Evolutionary conservation across 78 protist genomes (phyloP).

Genomic region (Acrasis kona): DNA sequence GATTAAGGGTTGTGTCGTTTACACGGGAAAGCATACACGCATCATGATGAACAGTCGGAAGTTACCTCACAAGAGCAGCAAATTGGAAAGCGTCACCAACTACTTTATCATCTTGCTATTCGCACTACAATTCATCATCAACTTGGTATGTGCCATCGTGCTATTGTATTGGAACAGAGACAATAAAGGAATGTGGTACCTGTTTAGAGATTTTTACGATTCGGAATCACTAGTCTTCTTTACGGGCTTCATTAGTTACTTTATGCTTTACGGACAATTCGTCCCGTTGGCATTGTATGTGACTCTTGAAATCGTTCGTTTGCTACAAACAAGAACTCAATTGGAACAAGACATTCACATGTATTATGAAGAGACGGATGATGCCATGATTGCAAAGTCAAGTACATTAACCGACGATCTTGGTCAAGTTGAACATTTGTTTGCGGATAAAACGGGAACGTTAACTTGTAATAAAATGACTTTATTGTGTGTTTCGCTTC

Average conservation of each 20-base stretch:
- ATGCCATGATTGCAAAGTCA: not conserved
- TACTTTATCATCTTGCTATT: not conserved
- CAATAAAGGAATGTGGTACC: no score
- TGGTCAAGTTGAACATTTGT: constrained; percentile 70
- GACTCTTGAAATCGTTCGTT: constrained; percentile 77
- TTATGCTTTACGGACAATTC: constrained; percentile 72
- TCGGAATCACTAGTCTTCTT: not conserved
- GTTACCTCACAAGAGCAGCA: not conserved
- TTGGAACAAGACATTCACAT: constrained; percentile 35
- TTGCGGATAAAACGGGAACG: constrained; percentile 97
- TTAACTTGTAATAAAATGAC: constrained; percentile 88
- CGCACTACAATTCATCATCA: not conserved
- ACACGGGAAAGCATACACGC: constrained; percentile 79
- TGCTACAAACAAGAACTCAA: constrained; percentile 44
- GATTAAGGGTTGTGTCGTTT: constrained; percentile 51
- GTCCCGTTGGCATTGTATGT: constrained; percentile 83
- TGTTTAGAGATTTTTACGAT: not conserved
- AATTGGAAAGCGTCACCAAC: constrained; percentile 15
- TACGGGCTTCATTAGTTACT: constrained; percentile 43
- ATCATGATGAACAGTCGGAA: constrained; percentile 42
- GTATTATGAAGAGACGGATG: constrained; percentile 14
- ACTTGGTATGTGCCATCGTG: not conserved
- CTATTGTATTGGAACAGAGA: no score
- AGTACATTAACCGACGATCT: constrained; percentile 77
- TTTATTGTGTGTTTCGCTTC: constrained; percentile 9